These are phyloP conservation scores for Chloranthus sessilifolius DNA, from an alignment of 164 flowering plant genomes.

Conservation along the genomic window DNA sequence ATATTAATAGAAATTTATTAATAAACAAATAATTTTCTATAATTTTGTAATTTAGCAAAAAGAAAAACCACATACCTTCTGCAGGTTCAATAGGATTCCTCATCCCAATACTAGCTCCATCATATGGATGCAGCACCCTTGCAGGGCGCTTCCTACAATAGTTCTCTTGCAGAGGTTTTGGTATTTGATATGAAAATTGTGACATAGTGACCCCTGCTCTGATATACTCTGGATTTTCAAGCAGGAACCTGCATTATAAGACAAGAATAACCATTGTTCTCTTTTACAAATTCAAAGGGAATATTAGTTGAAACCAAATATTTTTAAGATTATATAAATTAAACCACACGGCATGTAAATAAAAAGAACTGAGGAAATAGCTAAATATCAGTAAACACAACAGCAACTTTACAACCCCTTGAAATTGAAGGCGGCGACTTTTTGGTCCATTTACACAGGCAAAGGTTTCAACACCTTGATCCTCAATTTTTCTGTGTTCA, in stretches of 20 bases:
- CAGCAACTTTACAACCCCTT: no score
- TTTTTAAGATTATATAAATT: no score
- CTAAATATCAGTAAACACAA: no score
- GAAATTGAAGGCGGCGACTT: no score
- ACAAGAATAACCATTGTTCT: not conserved
- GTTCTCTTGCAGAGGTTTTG: constrained; percentile 73
- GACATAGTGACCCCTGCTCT: constrained; percentile 46
- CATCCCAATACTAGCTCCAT: constrained; percentile 12
- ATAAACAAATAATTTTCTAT: no score
- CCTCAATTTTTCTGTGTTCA: no score
- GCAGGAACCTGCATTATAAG: constrained; percentile 40
- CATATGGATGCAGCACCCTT: constrained; percentile 8
- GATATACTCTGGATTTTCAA: constrained; percentile 55
- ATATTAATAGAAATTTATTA: no score
- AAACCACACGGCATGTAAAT: no score
- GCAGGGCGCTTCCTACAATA: constrained; percentile 73
- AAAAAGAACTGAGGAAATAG: no score
- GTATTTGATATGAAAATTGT: constrained; percentile 81
- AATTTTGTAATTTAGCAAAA: no score
- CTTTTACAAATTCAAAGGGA: not conserved
- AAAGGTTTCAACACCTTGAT: no score
- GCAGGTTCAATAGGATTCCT: constrained; percentile 24
- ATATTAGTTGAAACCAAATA: not conserved
- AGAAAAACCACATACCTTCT: constrained; percentile 45
- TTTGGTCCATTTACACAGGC: no score